phyloP scores from a whole-genome alignment of 129 eudicot species.

The Artemisia tridentata region DNA sequence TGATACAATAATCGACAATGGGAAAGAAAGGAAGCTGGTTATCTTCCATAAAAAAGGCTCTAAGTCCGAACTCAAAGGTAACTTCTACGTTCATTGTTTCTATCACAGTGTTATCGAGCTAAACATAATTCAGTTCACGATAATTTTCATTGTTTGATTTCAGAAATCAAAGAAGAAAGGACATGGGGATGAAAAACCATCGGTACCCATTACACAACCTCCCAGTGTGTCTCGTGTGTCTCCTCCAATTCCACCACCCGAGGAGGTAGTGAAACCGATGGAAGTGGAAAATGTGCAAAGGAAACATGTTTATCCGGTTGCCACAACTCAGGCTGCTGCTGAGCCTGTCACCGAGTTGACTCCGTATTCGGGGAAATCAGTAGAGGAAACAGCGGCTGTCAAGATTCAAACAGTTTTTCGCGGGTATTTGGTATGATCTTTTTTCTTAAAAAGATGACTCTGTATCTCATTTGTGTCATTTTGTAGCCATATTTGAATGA shows the following conservation, averaged over 20 bases:
- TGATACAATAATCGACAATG: constrained; percentile 52
- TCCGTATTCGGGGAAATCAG: constrained; percentile 46
- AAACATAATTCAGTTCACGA: not conserved
- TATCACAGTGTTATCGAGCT: constrained; percentile 2
- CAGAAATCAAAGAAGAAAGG: constrained; percentile 71
- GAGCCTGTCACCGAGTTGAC: constrained; percentile 41
- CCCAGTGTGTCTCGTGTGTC: constrained; percentile 31
- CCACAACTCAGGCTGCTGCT: constrained; percentile 52
- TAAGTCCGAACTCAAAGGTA: constrained; percentile 63
- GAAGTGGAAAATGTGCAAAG: constrained; percentile 56
- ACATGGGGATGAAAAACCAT: constrained; percentile 43
- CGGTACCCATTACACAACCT: constrained; percentile 32
- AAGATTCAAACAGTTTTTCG: constrained; percentile 81
- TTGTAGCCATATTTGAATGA: not conserved
- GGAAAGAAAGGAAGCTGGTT: constrained; percentile 89
- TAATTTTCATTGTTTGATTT: constrained; percentile 1
- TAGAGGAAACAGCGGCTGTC: constrained; percentile 70
- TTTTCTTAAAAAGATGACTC: not conserved
- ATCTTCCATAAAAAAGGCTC: constrained; percentile 78
- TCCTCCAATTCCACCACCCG: constrained; percentile 44
- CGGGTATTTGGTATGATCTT: constrained; percentile 61
- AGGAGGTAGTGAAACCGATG: constrained; percentile 46
- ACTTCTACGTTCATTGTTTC: not conserved
- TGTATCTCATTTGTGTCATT: too few species aligned
- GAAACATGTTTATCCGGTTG: constrained; percentile 44